These are phyloP conservation scores for Albatrellus ellisii DNA, from an alignment of 768 basidiomycete genomes.

Conservation along the genomic window DNA sequence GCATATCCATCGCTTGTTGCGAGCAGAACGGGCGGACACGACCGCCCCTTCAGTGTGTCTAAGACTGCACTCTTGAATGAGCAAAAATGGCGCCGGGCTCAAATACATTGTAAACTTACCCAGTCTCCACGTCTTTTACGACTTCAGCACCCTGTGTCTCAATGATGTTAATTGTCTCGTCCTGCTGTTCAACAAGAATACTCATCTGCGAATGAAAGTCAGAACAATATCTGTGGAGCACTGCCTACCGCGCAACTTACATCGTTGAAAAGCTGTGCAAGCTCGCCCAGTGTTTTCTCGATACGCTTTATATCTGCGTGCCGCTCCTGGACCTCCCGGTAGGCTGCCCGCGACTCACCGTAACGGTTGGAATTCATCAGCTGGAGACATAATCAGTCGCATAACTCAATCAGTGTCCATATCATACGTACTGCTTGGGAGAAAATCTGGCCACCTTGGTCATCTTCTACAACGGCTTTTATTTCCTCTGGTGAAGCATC, in stretches of 20 bases:
- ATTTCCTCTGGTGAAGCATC: constrained; percentile 78
- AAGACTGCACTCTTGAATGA: constrained; percentile 32
- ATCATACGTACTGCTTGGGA: constrained; percentile 43
- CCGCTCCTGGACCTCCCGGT: constrained; percentile 93
- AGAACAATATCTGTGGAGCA: not conserved
- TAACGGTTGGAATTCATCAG: constrained; percentile 86
- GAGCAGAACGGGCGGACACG: constrained; percentile 70
- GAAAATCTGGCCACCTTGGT: constrained; percentile 61
- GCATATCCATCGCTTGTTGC: constrained; percentile 97
- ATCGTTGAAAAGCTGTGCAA: constrained; percentile 94
- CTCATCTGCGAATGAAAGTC: constrained; percentile 53
- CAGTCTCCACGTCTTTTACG: constrained; percentile 75
- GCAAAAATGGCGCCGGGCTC: not conserved
- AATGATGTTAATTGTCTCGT: constrained; percentile 74
- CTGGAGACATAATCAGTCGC: constrained; percentile 24
- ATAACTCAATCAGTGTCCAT: not conserved
- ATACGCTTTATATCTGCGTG: constrained; percentile 95
- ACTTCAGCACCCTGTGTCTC: constrained; percentile 64
- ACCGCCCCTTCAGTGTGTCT: constrained; percentile 83
- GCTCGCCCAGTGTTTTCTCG: constrained; percentile 82
- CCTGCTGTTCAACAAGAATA: constrained; percentile 88
- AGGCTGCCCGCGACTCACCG: constrained; percentile 80
- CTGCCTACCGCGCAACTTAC: constrained; percentile 30
- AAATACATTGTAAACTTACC: constrained; percentile 32
- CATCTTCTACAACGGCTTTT: constrained; percentile 50